These are phyloP conservation scores for Malus hybrid DNA, from an alignment of 331 rosid species.

Conservation along the genomic window DNA sequence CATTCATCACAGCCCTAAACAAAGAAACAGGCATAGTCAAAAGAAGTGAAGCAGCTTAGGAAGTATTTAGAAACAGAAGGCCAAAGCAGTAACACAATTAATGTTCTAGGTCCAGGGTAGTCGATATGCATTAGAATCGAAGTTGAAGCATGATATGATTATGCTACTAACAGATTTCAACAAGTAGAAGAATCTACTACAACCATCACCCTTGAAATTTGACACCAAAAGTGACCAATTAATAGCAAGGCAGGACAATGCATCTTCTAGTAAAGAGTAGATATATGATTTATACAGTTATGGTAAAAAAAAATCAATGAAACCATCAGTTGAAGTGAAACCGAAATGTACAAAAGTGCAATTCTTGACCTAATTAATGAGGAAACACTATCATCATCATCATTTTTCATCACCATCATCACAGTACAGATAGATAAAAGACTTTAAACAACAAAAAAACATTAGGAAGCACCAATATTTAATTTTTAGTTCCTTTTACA, in stretches of 20 bases:
- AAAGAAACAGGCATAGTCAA: slow-evolving; percentile 55
- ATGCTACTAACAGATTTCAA: slow-evolving; percentile 1
- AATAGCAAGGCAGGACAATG: not conserved
- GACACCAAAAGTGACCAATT: not conserved
- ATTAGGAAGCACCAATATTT: not conserved
- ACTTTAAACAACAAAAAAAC: not conserved
- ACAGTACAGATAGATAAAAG: not conserved
- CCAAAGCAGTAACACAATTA: not conserved
- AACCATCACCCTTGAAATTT: not conserved
- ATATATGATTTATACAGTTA: not conserved
- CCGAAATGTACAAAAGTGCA: slow-evolving; percentile 8
- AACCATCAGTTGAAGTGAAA: not conserved
- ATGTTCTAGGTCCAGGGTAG: not conserved
- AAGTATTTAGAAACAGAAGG: not conserved
- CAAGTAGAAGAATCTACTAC: slow-evolving; percentile 3
- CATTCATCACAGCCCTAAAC: slow-evolving; percentile 74
- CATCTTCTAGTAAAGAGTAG: not conserved
- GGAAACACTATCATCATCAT: not conserved
- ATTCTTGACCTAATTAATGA: not conserved
- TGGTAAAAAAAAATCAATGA: not conserved
- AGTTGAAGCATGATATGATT: not conserved
- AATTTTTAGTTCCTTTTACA: slow-evolving; percentile 9
- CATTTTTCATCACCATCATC: not conserved
- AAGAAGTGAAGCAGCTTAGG: slow-evolving; percentile 14
- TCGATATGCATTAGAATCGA: not conserved